Percentiles rank a stretch among this genome's conserved stretches.
Conservation (phyloP, 1,284 basidiomycete genomes). For the Gomphus bonarii region DNA sequence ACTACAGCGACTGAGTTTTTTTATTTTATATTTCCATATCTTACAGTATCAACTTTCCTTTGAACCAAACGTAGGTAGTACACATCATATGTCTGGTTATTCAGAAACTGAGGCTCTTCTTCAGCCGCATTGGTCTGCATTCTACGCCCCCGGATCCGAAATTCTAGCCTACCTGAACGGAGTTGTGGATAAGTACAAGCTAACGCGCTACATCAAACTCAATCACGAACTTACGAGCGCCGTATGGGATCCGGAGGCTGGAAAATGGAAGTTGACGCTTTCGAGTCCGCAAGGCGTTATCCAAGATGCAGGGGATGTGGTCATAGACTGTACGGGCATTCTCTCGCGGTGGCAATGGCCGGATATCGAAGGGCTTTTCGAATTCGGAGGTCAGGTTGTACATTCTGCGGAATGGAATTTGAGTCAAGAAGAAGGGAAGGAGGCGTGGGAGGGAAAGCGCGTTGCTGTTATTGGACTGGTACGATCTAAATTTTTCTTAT, state of each 20-base stretch:
- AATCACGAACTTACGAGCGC: slow-evolving; percentile 42
- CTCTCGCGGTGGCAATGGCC: slow-evolving; percentile 52
- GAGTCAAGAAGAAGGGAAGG: slow-evolving; percentile 36
- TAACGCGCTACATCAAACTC: background rate
- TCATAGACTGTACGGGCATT: slow-evolving; percentile 39
- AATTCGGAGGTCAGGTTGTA: slow-evolving; percentile 39
- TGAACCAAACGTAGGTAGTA: slow-evolving; percentile 33
- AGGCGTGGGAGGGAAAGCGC: slow-evolving; percentile 41
- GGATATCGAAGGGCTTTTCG: slow-evolving; percentile 40
- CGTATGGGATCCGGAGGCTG: slow-evolving; percentile 35
- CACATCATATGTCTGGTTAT: background rate
- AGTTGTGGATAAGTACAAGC: slow-evolving; percentile 48
- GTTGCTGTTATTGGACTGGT: slow-evolving; percentile 55
- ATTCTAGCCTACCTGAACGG: slow-evolving; percentile 42
- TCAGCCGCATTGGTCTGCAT: slow-evolving; percentile 47
- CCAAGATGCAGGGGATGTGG: slow-evolving; percentile 40
- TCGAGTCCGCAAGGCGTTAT: slow-evolving; percentile 30
- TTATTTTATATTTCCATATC: background rate
- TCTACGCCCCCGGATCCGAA: slow-evolving; percentile 48
- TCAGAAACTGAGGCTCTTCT: background rate
- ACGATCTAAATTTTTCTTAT: slow-evolving; percentile 15
- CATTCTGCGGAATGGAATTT: slow-evolving; percentile 51
- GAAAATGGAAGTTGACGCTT: slow-evolving; percentile 33
- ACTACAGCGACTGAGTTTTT: background rate
- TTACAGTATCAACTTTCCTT: slow-evolving; percentile 50